Base-by-base conservation (phyloP, 371 early-diverging fungal genomes). In the Parasitella parasitica region DNA sequence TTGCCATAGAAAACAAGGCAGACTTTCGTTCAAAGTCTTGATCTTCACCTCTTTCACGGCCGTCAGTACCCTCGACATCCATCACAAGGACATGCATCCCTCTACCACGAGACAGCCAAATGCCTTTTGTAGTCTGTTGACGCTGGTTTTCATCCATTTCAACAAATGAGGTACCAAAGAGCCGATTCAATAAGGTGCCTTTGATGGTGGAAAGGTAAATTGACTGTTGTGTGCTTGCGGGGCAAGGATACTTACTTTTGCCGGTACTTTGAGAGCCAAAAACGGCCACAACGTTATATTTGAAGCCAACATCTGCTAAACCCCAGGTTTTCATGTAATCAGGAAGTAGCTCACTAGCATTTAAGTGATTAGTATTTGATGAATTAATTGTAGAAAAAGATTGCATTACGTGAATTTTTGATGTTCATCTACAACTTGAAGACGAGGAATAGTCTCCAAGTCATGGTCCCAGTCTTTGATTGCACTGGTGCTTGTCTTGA, bases 51-150 rank as follows among this genome's bases (percentile, higher is more conserved):
- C 96, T 91, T 71, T 98, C 99, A 50, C 98, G 90, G 41, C 99
- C 98, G 71, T 99, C 99, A 2, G 97, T 97, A 49, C 99, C 99
- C 71, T 99, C 99, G 4, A 99, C 99, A 76, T 99, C 99, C 88
- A 97, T 87, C 46, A 99, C 91, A 30, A 99, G 81, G 15, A 95
- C 86, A 64, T 88, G 86, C 89, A 87, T 89, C 27, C 87, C 85
- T 54, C 84, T 85, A 36, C 93, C 94, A 66, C 92, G 90, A 68
- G 91, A 89, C 57, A 92, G 86, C 98, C 99, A 97, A 67, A 98
- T 96, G 57, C 95, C 96, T 70, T 95, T 96, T 32, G 99, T 99
- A 9, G 99, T 99, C 76, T 95, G 97, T 58, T 86, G 81, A 53
- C 96, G 85, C 38, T 85, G 80, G 28, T 69, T 71, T 69, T 95